Evolutionary conservation across 352 stramenopile species (phyloP).

Genomic region (Globisporangium nagaii): DNA sequence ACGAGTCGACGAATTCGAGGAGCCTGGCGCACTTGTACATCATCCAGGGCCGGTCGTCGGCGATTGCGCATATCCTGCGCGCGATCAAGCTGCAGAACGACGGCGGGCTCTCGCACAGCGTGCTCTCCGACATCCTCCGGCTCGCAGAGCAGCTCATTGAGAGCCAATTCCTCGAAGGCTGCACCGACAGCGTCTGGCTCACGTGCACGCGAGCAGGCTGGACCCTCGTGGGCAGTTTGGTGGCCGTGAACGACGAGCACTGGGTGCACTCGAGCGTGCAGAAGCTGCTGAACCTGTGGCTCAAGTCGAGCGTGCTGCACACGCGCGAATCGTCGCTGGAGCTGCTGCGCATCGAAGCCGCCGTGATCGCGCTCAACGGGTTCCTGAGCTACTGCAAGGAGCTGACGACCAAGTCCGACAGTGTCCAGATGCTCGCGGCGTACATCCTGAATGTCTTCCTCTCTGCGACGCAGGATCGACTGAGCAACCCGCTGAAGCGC

Average conservation of each 20-base stretch:
- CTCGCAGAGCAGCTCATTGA: slow-evolving; percentile 71
- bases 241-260: slow-evolving; percentile 55
- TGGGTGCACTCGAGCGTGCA: slow-evolving; percentile 55
- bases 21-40: slow-evolving; percentile 70
- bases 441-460: slow-evolving; percentile 75
- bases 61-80: slow-evolving; percentile 62
- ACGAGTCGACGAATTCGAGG: slow-evolving; percentile 30
- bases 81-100: slow-evolving; percentile 37
- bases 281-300: slow-evolving; percentile 64
- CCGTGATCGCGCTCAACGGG: slow-evolving; percentile 58
- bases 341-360: slow-evolving; percentile 76
- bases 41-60: slow-evolving; percentile 63
- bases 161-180: slow-evolving; percentile 74
- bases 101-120: slow-evolving; percentile 40
- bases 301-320: slow-evolving; percentile 71
- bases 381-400: slow-evolving; percentile 43
- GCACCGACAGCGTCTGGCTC: slow-evolving; percentile 78
- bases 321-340: slow-evolving; percentile 79
- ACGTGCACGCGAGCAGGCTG: slow-evolving; percentile 83
- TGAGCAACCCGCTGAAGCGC: slow-evolving; percentile 75
- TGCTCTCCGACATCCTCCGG: slow-evolving; percentile 57
- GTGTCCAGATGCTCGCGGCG: slow-evolving; percentile 50
- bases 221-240: slow-evolving; percentile 67
- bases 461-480: slow-evolving; percentile 41
- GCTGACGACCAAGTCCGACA: slow-evolving; percentile 21